Evolutionary conservation across 768 basidiomycete species (phyloP).

Genomic region (Paxillus ammoniavirescens): DNA sequence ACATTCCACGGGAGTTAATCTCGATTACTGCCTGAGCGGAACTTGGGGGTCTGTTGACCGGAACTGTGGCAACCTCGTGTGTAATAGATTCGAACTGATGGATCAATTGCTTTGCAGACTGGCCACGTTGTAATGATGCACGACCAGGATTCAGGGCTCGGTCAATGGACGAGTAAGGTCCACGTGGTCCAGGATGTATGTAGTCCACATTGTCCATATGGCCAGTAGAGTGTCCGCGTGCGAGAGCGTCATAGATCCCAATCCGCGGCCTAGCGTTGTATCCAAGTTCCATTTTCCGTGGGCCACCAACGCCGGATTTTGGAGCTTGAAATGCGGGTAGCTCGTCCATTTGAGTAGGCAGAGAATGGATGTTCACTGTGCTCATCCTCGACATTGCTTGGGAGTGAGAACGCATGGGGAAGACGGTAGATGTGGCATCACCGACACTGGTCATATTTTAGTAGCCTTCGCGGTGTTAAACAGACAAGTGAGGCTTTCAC

Average conservation of each 20-base stretch:
- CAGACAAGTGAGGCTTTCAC: background rate
- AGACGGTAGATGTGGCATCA: conserved; percentile 12
- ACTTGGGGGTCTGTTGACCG: conserved; percentile 1
- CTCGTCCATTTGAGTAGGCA: conserved; percentile 1
- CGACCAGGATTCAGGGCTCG: background rate
- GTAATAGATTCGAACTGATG: conserved; percentile 50
- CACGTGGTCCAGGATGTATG: background rate
- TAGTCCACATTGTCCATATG: background rate
- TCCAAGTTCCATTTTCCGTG: conserved; percentile 14
- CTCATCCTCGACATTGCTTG: conserved; percentile 6
- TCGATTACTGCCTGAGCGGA: conserved; percentile 16
- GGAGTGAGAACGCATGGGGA: conserved; percentile 12
- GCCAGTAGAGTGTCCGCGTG: background rate
- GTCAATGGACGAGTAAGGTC: conserved; percentile 3
- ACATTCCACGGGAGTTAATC: conserved; percentile 9
- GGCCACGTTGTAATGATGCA: conserved; percentile 23
- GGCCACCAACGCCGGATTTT: conserved; percentile 16
- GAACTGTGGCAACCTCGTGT: conserved; percentile 6
- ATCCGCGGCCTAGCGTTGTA: background rate
- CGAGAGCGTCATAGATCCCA: background rate
- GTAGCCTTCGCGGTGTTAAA: background rate
- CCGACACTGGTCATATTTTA: conserved; percentile 16
- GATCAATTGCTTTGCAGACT: conserved; percentile 53
- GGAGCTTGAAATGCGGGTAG: background rate
- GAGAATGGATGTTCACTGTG: conserved; percentile 3